phyloP scores from a whole-genome alignment of 805 yeast genomes.

The Starmerella potacharoeniae region DNA sequence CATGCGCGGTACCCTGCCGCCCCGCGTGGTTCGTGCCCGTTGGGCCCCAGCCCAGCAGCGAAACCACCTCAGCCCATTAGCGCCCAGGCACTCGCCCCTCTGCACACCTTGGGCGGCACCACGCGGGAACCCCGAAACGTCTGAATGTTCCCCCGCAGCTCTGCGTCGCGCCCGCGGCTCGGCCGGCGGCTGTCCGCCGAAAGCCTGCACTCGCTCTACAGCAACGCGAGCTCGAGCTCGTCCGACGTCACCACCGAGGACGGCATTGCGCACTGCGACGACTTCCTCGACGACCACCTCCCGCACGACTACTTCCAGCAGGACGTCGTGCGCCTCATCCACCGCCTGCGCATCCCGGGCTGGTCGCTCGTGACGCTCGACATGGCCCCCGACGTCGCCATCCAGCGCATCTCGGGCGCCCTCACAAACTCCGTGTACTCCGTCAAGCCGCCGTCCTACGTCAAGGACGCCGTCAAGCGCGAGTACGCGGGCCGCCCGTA shows the following conservation, averaged over 20 bases:
- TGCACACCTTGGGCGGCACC: background rate
- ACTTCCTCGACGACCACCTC: conserved; percentile 57
- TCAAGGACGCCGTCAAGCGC: conserved; percentile 29
- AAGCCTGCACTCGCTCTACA: conserved; percentile 3
- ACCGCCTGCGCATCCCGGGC: conserved; percentile 55
- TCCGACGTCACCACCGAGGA: conserved; percentile 2
- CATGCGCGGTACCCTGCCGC: conserved; percentile 1
- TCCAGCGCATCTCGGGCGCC: conserved; percentile 78
- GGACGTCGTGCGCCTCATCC: conserved; percentile 57
- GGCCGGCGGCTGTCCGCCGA: conserved; percentile 8
- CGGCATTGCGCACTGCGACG: conserved; percentile 35
- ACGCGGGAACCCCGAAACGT: too few relatives aligned
- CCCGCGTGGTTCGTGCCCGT: background rate
- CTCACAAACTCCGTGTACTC: conserved; percentile 82
- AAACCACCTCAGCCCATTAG: background rate
- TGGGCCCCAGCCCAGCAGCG: background rate
- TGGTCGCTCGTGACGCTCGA: conserved; percentile 54
- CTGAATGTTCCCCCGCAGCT: conserved; percentile 5
- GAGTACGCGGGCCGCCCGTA: conserved; percentile 25
- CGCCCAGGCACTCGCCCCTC: background rate
- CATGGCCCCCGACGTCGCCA: conserved; percentile 35
- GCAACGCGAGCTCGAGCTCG: conserved; percentile 4
- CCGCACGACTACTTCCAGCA: conserved; percentile 79
- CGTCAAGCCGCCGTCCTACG: conserved; percentile 44
- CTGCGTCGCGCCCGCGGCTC: conserved; percentile 5